These are phyloP conservation scores for Chlorella sorokiniana DNA, from an alignment of 139 green algal genomes.

Conservation along the genomic window DNA sequence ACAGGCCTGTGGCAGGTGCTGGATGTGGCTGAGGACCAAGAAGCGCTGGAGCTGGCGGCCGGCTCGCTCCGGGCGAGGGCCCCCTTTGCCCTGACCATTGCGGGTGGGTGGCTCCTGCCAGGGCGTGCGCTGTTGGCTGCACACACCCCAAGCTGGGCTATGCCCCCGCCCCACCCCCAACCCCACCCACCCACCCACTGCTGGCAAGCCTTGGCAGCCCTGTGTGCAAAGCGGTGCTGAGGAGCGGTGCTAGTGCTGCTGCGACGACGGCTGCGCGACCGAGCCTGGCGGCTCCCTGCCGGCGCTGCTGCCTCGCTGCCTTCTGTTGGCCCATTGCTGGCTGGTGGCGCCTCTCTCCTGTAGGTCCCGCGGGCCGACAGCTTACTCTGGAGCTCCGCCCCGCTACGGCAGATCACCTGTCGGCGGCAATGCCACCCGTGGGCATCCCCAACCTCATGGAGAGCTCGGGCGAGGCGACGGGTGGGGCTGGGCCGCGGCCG, in stretches of 20 bases:
- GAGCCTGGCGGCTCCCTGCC: no score
- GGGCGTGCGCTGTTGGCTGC: no score
- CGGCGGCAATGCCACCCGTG: background rate
- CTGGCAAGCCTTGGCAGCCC: no score
- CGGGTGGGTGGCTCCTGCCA: background rate
- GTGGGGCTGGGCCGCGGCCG: background rate
- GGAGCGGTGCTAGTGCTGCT: no score
- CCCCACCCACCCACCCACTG: no score
- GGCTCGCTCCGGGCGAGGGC: background rate
- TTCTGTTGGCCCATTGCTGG: background rate
- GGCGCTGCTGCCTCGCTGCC: background rate
- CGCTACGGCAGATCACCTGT: background rate
- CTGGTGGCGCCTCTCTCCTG: background rate
- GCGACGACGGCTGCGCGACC: no score
- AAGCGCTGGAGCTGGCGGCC: background rate
- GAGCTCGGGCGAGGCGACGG: background rate
- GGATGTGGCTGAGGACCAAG: background rate
- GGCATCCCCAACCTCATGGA: background rate
- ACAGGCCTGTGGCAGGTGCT: background rate
- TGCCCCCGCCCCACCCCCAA: no score
- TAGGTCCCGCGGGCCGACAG: background rate
- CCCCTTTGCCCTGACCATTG: background rate
- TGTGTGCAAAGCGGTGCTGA: no score
- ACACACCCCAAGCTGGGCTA: no score
- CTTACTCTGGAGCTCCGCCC: slow-evolving; percentile 2